Evolutionary conservation across 2,329 filamentous ascomycete species (phyloP), one percentile per base, ranked within the genome.

Genomic region (Paecilomyces sp.): DNA sequence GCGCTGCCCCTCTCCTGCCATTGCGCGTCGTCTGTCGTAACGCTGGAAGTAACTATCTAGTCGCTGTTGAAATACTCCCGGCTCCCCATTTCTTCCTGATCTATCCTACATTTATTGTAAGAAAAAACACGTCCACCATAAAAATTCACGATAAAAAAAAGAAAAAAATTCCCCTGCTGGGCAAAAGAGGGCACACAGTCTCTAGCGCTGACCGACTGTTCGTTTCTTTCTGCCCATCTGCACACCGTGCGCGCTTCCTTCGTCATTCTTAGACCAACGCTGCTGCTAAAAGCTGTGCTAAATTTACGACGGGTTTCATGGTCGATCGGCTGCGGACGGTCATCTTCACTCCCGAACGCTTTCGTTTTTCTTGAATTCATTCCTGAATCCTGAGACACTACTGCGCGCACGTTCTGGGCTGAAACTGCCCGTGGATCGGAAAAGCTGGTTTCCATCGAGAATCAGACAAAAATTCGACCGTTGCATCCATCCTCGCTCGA

Each of bases 11-110:
- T 53, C 51, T 30, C 24, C 51, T 62, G 55, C 56, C 56, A 66
- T 69, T 69, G 68, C 67, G 68, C 69, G 68, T 67, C 68, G 64
- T 55, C 61, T 62, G 65, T 65, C 64, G 65, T 68, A 66, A 68
- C 60, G 57, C 64, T 62, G 55, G 55, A 54, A 30, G 41, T 58
- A 25, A 36, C 25, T 28, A 5, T 28, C n/a, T n/a, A 54, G 51
- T 41, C 24, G 53, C 47, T 15, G 53, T n/a, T 22, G 18, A 31
- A 31, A 24, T 24, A n/a, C 4, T 4, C 55, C 33, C 22, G 15
- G 11, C 36, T 11, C n/a, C 15, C 41, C 41, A 15, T 8, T 3
- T 9, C 25, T 3, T 28, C 3, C 6, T 28, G 25, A 28, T 15
- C 18, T 47, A 47, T 8, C 9, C 41, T 47, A 15, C 41, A 47